Evolutionary conservation across 139 green algal genomes (phyloP), one percentile per base, ranked within the genome.

Genomic region (Trebouxia sp.): DNA sequence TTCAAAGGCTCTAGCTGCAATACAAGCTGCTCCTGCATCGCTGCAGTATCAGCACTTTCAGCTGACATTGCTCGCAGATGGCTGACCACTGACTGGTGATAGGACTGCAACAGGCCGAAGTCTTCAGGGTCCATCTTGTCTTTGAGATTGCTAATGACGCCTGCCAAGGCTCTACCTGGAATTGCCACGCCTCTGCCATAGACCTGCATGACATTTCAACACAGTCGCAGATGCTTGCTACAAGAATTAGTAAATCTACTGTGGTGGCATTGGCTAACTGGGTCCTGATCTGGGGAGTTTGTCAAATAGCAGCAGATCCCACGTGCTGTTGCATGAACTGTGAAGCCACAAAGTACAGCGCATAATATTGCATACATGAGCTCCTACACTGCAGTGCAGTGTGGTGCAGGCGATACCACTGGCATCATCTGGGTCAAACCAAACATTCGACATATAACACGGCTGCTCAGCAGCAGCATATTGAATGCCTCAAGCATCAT

Each of bases 131-230:
- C 41, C 17, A 88, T 26, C 11, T 32, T 32, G 39, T 4, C 24
- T 65, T 83, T 67, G 26, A 90, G 83, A 26, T 41, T 47, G 15
- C 58, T n/a, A 53, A 92, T 78, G 58, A 89, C 84, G 7, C 78
- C 70, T 5, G 62, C 84, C 79, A 93, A 84, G 15, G 87, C 87
- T 55, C 86, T 90, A 32, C 89, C 92, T 11, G 92, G 91, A 6
- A 95, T 58, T 17, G 65, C 89, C 4, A 95, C 48, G 8, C 78
- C 84, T 42, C 76, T 84, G 45, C 79, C 72, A 56, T 80, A 62
- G 28, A 84, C 80, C 80, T 84, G 80, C 32, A 65, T 20, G 22
- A 26, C 58, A 66, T 8, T 30, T 28, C n/a, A 39, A 11, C 10
- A 12, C 56, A 37, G 56, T 22, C 56, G 30, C n/a, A 39, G 14